A percentile compares a stretch with the other conserved stretches of the same genome.
Conservation (phyloP, 208 protist species). For the Naegleria lovaniensis region DNA sequence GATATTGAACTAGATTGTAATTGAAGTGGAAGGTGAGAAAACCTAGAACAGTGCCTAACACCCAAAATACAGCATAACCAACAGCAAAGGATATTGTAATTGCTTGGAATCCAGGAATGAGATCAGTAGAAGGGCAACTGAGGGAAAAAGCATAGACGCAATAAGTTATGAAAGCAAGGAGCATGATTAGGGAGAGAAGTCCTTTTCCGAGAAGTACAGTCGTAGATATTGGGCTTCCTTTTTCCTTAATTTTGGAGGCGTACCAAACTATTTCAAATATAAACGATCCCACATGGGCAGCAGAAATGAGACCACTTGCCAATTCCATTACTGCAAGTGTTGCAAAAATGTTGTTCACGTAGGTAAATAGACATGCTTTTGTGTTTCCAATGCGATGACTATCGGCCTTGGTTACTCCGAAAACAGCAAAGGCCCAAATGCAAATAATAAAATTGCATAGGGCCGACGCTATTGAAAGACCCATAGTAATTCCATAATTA, state of each 20-base stretch:
- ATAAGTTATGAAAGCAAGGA: not conserved
- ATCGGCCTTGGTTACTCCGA: not conserved
- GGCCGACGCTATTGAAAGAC: not conserved
- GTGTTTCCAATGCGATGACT: not conserved
- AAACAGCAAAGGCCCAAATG: not conserved
- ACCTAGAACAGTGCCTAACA: not conserved
- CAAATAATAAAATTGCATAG: not conserved
- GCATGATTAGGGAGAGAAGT: not conserved
- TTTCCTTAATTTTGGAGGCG: not conserved
- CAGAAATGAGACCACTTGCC: not conserved
- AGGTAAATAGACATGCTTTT: not conserved
- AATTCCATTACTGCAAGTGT: not conserved
- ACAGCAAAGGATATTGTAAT: not conserved
- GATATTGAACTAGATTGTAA: not conserved
- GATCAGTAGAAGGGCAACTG: not conserved
- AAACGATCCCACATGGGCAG: not conserved
- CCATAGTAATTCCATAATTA: not conserved
- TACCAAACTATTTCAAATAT: not conserved
- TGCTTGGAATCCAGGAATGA: not conserved
- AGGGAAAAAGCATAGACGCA: not conserved
- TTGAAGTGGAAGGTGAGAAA: not conserved
- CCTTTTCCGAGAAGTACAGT: not conserved
- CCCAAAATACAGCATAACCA: not conserved
- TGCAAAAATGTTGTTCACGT: not conserved
- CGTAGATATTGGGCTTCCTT: not conserved